Percentiles rank a stretch among this genome's conserved stretches.
Evolutionary conservation across 2,329 filamentous ascomycete species (phyloP).

Genomic region (Scedosporium minutisporum): DNA sequence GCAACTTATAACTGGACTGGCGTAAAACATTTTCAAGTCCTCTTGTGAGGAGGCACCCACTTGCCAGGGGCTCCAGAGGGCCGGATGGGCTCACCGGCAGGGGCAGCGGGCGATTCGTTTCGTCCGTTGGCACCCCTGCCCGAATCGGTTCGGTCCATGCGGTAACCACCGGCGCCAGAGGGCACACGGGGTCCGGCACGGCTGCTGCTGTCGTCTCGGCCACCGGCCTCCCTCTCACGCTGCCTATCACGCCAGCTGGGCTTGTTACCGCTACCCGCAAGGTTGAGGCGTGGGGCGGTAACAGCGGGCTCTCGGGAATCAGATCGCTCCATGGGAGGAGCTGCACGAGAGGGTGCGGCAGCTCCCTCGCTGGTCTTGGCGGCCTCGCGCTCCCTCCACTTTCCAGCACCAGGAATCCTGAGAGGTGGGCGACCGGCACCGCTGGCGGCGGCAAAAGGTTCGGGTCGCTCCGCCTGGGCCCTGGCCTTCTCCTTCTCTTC

Average conservation of each 20-base stretch:
- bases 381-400: conserved; percentile 33
- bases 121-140: conserved; percentile 30
- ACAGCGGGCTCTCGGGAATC: conserved; percentile 36
- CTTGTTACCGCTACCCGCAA: conserved; percentile 50
- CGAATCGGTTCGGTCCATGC: conserved; percentile 34
- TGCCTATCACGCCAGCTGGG: conserved; percentile 67
- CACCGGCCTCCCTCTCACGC: conserved; percentile 34
- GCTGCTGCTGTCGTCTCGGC: conserved; percentile 16
- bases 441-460: conserved; percentile 11
- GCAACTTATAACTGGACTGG: neutral
- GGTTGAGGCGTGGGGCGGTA: conserved; percentile 51
- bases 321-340: conserved; percentile 29
- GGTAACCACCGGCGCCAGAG: conserved; percentile 24
- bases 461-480: conserved; percentile 27
- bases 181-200: conserved; percentile 23
- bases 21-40: conserved; percentile 17
- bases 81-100: conserved; percentile 37
- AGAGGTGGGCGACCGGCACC: conserved; percentile 15
- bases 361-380: conserved; percentile 21
- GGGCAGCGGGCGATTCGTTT: conserved; percentile 28
- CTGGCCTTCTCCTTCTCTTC: conserved; percentile 49
- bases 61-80: conserved; percentile 46
- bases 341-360: conserved; percentile 18
- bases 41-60: conserved; percentile 44
- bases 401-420: conserved; percentile 24